Conservation (phyloP, 257 asterid species). For the Solanum appendiculatum region DNA sequence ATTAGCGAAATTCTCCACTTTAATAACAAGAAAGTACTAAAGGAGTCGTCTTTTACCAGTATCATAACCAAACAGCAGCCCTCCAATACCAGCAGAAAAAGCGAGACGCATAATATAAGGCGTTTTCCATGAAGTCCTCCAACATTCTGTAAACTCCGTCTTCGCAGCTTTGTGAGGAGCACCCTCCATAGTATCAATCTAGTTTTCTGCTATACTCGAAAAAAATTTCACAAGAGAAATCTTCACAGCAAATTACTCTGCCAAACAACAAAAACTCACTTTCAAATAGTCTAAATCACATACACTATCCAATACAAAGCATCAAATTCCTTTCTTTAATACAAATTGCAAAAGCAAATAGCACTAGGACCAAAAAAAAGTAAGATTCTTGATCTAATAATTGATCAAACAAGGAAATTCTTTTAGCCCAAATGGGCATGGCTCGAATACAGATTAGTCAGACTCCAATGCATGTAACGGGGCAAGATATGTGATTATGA, state of each 20-base stretch:
- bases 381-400: neutral
- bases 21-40: neutral
- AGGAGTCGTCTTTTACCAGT: slow-evolving; percentile 29
- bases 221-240: neutral
- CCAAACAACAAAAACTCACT: neutral
- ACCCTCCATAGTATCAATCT: slow-evolving; percentile 37
- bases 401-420: neutral
- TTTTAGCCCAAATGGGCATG: neutral
- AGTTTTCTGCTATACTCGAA: neutral
- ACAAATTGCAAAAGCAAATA: neutral
- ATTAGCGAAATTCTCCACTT: neutral
- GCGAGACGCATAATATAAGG: slow-evolving; percentile 81
- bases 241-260: neutral
- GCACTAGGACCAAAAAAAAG: neutral
- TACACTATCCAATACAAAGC: neutral
- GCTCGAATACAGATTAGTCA: neutral
- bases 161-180: slow-evolving; percentile 41
- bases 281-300: neutral
- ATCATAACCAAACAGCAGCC: slow-evolving; percentile 69
- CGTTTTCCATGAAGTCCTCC: slow-evolving; percentile 46
- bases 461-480: neutral
- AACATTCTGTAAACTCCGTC: slow-evolving; percentile 62
- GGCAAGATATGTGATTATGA: neutral
- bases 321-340: neutral
- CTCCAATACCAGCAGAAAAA: slow-evolving; percentile 79